phyloP scores from a whole-genome alignment of 805 yeast species.

The Sungouiozyma intestinalis region DNA sequence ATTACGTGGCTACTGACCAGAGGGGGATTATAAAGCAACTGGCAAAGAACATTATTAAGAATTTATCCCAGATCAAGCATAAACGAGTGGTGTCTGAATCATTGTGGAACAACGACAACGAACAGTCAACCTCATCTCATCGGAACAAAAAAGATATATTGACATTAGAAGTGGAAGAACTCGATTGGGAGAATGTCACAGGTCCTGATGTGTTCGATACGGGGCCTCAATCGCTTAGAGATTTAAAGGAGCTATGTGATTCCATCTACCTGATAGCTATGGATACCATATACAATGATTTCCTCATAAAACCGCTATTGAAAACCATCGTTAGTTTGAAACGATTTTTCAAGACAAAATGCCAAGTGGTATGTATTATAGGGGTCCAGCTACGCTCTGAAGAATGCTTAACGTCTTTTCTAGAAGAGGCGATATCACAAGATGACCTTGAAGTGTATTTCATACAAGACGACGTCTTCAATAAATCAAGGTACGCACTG shows the following conservation, averaged over 20 bases:
- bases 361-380: conserved; percentile 7
- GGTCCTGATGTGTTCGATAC: neutral
- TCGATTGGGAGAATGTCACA: conserved; percentile 27
- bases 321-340: conserved; percentile 14
- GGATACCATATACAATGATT: conserved; percentile 30
- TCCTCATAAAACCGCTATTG: conserved; percentile 24
- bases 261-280: conserved; percentile 22
- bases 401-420: conserved; percentile 19
- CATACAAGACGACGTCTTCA: conserved; percentile 10
- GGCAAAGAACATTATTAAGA: conserved; percentile 19
- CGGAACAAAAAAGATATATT: neutral
- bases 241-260: conserved; percentile 1
- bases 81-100: conserved; percentile 8
- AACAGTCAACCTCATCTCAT: neutral
- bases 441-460: conserved; percentile 12
- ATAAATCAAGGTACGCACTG: conserved; percentile 16
- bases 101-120: neutral
- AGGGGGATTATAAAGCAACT: conserved; percentile 21
- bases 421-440: conserved; percentile 19
- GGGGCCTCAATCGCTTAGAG: neutral
- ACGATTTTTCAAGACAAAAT: conserved; percentile 3
- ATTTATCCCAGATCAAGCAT: conserved; percentile 17
- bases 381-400: conserved; percentile 28
- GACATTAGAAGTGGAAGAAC: conserved; percentile 15
- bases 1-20: conserved; percentile 26